Evolutionary conservation across 2,329 filamentous ascomycete species (phyloP).

Genomic region (Botrytis squamosa): DNA sequence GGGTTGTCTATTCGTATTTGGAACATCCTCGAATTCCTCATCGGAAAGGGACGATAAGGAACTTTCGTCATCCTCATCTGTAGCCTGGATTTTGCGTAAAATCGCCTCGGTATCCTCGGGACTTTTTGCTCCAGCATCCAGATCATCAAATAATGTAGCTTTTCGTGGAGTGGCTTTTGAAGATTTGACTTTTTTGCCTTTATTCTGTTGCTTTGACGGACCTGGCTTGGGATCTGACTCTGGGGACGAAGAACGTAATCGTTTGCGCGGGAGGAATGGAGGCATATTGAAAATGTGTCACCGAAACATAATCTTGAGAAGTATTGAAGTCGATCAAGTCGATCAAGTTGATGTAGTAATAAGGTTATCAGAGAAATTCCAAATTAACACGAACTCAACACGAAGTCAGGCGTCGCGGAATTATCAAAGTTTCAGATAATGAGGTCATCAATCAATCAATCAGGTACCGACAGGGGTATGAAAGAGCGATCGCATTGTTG

Average conservation of each 20-base stretch:
- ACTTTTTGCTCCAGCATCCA: constrained; percentile 50
- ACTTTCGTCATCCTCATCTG: constrained; percentile 43
- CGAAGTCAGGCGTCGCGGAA: constrained; percentile 6
- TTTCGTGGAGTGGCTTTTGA: constrained; percentile 46
- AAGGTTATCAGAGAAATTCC: background rate
- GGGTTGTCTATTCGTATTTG: constrained; percentile 46
- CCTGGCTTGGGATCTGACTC: constrained; percentile 35
- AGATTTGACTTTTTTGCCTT: constrained; percentile 28
- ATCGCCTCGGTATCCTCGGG: constrained; percentile 46
- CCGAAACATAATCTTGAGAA: background rate
- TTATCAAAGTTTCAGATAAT: background rate
- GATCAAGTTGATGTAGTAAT: background rate
- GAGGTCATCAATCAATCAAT: constrained; percentile 11
- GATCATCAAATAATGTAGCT: constrained; percentile 59
- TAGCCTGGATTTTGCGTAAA: constrained; percentile 47
- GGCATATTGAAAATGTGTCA: constrained; percentile 53
- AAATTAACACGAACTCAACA: constrained; percentile 5
- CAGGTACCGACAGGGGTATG: background rate
- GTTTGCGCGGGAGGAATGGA: constrained; percentile 66
- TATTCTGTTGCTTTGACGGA: constrained; percentile 8
- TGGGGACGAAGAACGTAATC: constrained; percentile 52
- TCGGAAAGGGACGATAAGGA: constrained; percentile 43
- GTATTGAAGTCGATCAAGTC: background rate
- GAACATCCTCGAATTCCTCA: constrained; percentile 55
- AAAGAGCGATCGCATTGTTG: background rate